Base-by-base conservation (phyloP, 257 asterid genomes). In the Solanum bulbocastanum region DNA sequence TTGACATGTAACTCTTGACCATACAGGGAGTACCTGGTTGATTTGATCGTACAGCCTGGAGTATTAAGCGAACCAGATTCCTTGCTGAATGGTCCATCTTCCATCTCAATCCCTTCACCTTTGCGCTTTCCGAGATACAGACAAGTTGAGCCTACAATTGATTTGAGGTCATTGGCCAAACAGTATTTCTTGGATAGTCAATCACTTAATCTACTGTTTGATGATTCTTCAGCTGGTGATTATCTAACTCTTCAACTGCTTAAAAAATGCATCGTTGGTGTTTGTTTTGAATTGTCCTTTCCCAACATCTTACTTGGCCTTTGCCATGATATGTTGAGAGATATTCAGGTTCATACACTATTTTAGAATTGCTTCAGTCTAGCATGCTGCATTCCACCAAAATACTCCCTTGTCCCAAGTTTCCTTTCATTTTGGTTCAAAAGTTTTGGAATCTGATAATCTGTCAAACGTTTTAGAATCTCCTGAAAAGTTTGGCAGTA, bases 11-110 rank as follows among this genome's bases (percentile, higher is more conserved):
- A 81, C 68, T 46, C 75, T 42, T 88, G 87, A 89, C 83, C 87
- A 84, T 87, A 74, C 98, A 97, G 99, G 98, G 99, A 97, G 90
- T 95, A 91, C 92, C 93, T 96, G 87, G 91, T 97, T 88, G 99
- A 97, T 94, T 92, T 74, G 95, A 84, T 95, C 90, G 97, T 93
- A 88, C 92, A 89, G 84, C 99, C 99, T 75, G 99, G 99, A 86
- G 92, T 88, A 89, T 89, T 97, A 84, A 89, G 88, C 69, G 98
- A 93, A 89, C 99, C 99, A 10, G 98, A 97, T 93, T 97, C 99
- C 86, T 89, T 93, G 96, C 92, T 95, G 69, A 97, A 96, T 74
- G 99, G 99, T 88, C 98, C 98, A 88, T 92, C 95, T 88, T 96
- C 98, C 87, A 94, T 97, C 92, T 92, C 96, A 88, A 94, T 97